These are phyloP conservation scores for Rhinocladiella mackenziei DNA, from an alignment of 2,329 filamentous ascomycete genomes.

Conservation along the genomic window DNA sequence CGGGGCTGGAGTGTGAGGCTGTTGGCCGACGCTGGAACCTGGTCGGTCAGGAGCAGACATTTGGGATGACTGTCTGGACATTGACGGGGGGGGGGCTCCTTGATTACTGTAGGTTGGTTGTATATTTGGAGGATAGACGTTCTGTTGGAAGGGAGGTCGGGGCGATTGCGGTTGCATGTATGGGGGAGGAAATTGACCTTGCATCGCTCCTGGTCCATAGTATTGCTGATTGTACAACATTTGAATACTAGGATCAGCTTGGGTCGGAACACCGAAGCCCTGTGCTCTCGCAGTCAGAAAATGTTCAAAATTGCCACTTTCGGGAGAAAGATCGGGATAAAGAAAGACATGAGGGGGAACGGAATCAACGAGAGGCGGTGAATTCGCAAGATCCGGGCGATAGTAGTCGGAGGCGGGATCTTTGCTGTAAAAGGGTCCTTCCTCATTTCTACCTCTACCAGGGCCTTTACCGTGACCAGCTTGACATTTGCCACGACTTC, in stretches of 20 bases:
- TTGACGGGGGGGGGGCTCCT: slow-evolving; percentile 51
- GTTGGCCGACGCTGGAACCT: slow-evolving; percentile 57
- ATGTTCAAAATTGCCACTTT: slow-evolving; percentile 66
- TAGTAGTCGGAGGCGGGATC: slow-evolving; percentile 30
- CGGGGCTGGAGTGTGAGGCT: slow-evolving; percentile 47
- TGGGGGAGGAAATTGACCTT: slow-evolving; percentile 32
- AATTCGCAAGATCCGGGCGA: slow-evolving; percentile 26
- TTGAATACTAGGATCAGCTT: slow-evolving; percentile 30
- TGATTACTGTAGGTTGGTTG: slow-evolving; percentile 49
- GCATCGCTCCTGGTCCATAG: slow-evolving; percentile 20
- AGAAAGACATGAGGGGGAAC: slow-evolving; percentile 33
- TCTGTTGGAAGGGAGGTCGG: slow-evolving; percentile 47
- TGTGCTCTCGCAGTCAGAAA: slow-evolving; percentile 65
- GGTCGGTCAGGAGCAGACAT: slow-evolving; percentile 66
- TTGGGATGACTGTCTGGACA: slow-evolving; percentile 82
- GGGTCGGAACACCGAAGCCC: slow-evolving; percentile 26
- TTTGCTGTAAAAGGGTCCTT: slow-evolving; percentile 30
- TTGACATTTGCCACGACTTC: slow-evolving; percentile 21
- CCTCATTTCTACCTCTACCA: slow-evolving; percentile 30
- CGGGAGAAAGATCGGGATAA: slow-evolving; percentile 61
- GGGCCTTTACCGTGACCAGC: slow-evolving; percentile 31
- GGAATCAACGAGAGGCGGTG: slow-evolving; percentile 25
- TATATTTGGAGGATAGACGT: slow-evolving; percentile 48
- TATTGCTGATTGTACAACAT: slow-evolving; percentile 28
- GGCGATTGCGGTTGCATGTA: slow-evolving; percentile 46